A percentile compares a stretch with the other conserved stretches of the same genome.
Conservation (phyloP, 169 alveolate species). For the Eimeria zaria region DNA sequence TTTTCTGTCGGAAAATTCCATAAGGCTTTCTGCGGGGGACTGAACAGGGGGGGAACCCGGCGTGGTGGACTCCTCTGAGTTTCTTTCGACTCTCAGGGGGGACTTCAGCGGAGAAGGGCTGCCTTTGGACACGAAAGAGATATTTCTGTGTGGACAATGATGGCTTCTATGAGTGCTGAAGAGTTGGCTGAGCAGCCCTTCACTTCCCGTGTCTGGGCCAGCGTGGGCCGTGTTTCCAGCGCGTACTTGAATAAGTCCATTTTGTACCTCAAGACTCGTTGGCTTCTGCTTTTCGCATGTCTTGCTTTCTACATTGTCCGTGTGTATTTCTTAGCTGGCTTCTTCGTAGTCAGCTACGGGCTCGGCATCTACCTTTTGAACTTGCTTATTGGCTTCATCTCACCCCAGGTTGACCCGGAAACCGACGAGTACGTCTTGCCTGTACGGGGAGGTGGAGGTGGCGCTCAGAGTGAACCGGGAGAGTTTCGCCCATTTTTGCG, state of each 20-base stretch:
- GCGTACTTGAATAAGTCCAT: slow-evolving; percentile 87
- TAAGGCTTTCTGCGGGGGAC: not conserved
- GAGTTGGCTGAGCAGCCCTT: slow-evolving; percentile 73
- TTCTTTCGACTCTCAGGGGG: not conserved
- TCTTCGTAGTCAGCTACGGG: slow-evolving; percentile 92
- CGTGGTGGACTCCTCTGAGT: slow-evolving; percentile 20
- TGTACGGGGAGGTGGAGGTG: slow-evolving; percentile 79
- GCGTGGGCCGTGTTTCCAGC: slow-evolving; percentile 65
- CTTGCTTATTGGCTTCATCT: slow-evolving; percentile 92
- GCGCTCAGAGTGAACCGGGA: slow-evolving; percentile 80
- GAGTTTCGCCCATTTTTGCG: slow-evolving; percentile 94
- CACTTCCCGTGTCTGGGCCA: slow-evolving; percentile 62
- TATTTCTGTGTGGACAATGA: slow-evolving; percentile 26
- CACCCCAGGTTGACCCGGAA: slow-evolving; percentile 94
- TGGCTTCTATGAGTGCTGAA: slow-evolving; percentile 78
- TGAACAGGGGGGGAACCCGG: not conserved
- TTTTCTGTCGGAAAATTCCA: not conserved
- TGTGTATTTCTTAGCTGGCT: slow-evolving; percentile 88
- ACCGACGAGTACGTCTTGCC: slow-evolving; percentile 93
- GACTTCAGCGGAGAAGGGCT: not conserved
- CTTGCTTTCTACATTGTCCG: slow-evolving; percentile 85
- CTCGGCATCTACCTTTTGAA: slow-evolving; percentile 92
- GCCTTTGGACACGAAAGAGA: not conserved
- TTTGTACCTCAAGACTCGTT: slow-evolving; percentile 89
- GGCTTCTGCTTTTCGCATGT: slow-evolving; percentile 85